Percentiles rank a stretch among this genome's conserved stretches.
phyloP scores from a whole-genome alignment of 192 early-diverging fungal genomes.

The Paraglomus occultum region DNA sequence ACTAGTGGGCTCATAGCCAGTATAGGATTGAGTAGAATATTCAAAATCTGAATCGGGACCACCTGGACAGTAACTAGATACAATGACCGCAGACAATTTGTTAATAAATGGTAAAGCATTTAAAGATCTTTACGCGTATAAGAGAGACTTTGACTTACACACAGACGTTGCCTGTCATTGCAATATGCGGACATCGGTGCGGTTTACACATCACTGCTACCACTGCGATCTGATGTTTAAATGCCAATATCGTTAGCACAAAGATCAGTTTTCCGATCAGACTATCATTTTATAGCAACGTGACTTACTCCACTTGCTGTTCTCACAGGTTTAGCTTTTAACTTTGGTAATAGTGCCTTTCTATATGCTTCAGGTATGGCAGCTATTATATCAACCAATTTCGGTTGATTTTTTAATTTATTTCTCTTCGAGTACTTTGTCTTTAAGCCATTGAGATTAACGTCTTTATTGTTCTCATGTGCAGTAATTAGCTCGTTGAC shows the following conservation, averaged over 20 bases:
- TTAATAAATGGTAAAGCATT: background rate
- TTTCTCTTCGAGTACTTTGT: conserved; percentile 67
- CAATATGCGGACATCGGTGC: conserved; percentile 97
- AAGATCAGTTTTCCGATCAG: too few species aligned
- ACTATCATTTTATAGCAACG: background rate
- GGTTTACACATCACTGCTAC: conserved; percentile 98
- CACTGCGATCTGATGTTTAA: conserved; percentile 75
- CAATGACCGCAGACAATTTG: background rate
- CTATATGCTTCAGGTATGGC: conserved; percentile 95
- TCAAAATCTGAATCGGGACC: conserved; percentile 99
- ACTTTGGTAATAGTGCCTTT: conserved; percentile 74
- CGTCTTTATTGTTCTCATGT: conserved; percentile 61
- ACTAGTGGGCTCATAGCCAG: conserved; percentile 97
- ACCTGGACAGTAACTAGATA: conserved; percentile 85
- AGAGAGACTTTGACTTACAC: conserved; percentile 57
- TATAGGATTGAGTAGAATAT: conserved; percentile 99
- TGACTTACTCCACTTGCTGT: conserved; percentile 83
- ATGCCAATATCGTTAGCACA: background rate
- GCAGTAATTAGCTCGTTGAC: conserved; percentile 82
- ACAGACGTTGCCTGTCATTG: conserved; percentile 99
- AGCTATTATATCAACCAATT: conserved; percentile 96
- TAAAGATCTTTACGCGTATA: background rate
- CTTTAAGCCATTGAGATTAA: conserved; percentile 88
- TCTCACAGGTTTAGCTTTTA: conserved; percentile 95
- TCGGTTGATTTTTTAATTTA: conserved; percentile 84